Evolutionary conservation across 2,329 filamentous ascomycete species (phyloP), one percentile per base, ranked within the genome.

Genomic region (Aspergillus fumigatus): DNA sequence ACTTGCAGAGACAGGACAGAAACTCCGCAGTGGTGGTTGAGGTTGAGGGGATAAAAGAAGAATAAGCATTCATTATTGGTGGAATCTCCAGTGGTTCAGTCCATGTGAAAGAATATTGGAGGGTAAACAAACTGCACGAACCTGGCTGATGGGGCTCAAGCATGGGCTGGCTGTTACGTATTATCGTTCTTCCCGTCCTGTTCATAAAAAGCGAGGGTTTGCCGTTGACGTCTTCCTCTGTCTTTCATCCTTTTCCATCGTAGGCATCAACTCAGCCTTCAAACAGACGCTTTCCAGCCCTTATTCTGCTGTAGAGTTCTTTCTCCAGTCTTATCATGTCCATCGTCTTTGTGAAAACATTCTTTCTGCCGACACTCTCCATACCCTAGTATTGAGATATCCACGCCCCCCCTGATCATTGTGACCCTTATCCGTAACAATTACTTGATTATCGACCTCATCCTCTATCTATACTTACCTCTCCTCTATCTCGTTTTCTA

Each of bases 381-480:
- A 62, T 66, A 63, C 63, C 62, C 27, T 53, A 60, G 27, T 53
- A 56, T 62, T 65, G 64, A 59, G 50, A 38, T 21, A 29, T 27
- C 50, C 47, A 48, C 19, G 21, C n/a, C 19, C 4, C 26, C 32
- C 48, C 47, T 35, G 17, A 25, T 32, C 5, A 14, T 19, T 25
- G 23, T 5, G 19, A 51, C 17, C 3, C 8, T 19, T 19, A 40
- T 38, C 27, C 6, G 40, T 32, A 35, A 11, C 48, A 41, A 10
- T 19, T 19, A 6, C 26, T 48, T 32, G 14, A 49, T 27, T 43
- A 19, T 49, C 19, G 40, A 17, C 45, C 32, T 21, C 14, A 10
- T 21, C n/a, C 10, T 52, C 38, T 45, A 52, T 40, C 38, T 52
- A 27, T 41, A 29, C 27, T 29, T 29, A 29, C 11, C 27, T 29